Percentiles rank a stretch among this genome's conserved stretches.
These are phyloP conservation scores for Pichia heedii DNA, from an alignment of 805 yeast genomes.

Conservation along the genomic window DNA sequence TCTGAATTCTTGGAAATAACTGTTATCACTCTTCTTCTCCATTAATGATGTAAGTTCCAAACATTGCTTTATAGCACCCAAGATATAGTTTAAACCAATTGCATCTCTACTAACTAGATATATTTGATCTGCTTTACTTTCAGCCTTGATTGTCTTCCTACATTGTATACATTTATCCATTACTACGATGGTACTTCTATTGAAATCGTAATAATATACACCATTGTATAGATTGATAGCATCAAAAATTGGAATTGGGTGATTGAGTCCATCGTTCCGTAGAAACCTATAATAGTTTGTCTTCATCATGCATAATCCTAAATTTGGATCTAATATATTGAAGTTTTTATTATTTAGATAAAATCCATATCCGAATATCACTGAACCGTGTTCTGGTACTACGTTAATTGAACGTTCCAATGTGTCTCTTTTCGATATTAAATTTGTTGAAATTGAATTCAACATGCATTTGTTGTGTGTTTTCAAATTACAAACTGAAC, in stretches of 20 bases:
- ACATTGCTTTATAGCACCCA: too few species aligned
- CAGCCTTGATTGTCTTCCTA: background rate
- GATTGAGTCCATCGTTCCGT: background rate
- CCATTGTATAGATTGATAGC: background rate
- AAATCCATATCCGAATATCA: background rate
- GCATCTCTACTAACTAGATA: background rate
- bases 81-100: too few species aligned
- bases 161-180: constrained; percentile 6
- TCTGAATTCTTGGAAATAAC: too few species aligned
- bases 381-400: background rate
- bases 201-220: background rate
- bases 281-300: background rate
- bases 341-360: background rate
- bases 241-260: background rate
- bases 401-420: background rate
- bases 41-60: too few species aligned
- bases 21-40: background rate
- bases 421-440: constrained; percentile 1
- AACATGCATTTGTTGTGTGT: constrained; percentile 3
- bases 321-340: background rate
- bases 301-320: background rate
- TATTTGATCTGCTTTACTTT: background rate
- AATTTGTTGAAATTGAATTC: constrained; percentile 2
- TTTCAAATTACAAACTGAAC: background rate
- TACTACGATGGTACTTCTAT: background rate